Conservation (phyloP, 2,329 filamentous ascomycete genomes). For the Calonectria henricotiae region DNA sequence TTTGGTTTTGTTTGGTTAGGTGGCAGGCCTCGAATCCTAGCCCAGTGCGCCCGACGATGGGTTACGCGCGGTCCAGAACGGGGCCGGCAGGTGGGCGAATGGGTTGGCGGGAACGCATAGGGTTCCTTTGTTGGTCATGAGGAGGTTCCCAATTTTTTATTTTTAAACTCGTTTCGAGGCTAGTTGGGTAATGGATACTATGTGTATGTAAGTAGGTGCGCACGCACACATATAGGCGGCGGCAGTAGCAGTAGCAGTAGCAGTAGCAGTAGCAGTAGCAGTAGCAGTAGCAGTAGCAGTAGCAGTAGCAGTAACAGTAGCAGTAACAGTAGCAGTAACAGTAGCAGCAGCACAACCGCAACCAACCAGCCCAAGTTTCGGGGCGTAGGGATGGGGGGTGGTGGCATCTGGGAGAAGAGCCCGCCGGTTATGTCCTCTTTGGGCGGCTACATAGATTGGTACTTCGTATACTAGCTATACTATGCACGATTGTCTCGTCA, state of each 20-base stretch:
- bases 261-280: not conserved
- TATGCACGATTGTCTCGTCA: slow-evolving; percentile 15
- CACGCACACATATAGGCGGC: not conserved
- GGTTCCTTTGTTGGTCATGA: slow-evolving; percentile 25
- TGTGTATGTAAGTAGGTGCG: slow-evolving; percentile 4
- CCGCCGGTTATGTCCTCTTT: slow-evolving; percentile 46
- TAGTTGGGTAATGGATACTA: slow-evolving; percentile 21
- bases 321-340: no score
- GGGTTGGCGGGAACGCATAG: slow-evolving; percentile 6
- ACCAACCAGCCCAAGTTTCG: slow-evolving; percentile 1
- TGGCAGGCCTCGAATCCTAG: slow-evolving; percentile 27
- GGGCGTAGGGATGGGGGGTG: not conserved
- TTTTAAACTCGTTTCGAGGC: slow-evolving; percentile 16
- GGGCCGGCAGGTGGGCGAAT: slow-evolving; percentile 6
- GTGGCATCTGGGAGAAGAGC: slow-evolving; percentile 22
- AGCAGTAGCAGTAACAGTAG: not conserved
- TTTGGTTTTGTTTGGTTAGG: not conserved
- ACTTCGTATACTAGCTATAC: not conserved
- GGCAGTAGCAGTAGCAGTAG: not conserved
- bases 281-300: not conserved
- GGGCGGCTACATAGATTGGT: slow-evolving; percentile 27
- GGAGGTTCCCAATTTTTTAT: slow-evolving; percentile 7
- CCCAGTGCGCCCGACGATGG: not conserved
- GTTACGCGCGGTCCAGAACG: slow-evolving; percentile 24
- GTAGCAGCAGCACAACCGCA: not conserved